Conservation (phyloP, 140 eudicot genomes). For the Erigeron philadelphicus region DNA sequence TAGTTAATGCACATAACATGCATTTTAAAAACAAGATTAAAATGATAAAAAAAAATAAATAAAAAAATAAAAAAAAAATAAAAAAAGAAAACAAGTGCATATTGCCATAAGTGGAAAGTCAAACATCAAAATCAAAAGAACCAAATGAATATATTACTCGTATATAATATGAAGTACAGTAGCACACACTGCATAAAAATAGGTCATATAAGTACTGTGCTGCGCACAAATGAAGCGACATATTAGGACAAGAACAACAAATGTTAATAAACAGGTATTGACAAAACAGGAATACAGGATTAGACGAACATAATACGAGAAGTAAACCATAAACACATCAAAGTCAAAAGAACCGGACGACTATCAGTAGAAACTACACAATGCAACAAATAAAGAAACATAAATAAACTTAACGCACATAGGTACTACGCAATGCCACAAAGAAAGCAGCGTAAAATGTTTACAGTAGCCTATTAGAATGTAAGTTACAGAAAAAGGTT, state of each 20-base stretch:
- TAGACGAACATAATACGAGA: conserved; percentile 9
- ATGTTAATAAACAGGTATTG: background rate
- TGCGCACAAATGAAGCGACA: too few species aligned
- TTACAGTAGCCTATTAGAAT: conserved; percentile 3
- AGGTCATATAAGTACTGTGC: too few species aligned
- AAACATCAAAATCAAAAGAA: background rate
- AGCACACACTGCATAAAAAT: too few species aligned
- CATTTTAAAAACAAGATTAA: too few species aligned
- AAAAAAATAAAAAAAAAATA: too few species aligned
- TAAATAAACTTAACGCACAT: background rate
- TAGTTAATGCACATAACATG: background rate
- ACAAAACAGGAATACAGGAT: background rate
- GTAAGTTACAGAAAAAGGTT: conserved; percentile 17
- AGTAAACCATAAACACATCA: background rate
- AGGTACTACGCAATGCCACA: background rate
- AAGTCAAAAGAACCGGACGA: background rate
- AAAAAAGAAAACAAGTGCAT: too few species aligned
- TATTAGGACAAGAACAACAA: too few species aligned
- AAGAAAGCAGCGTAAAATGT: background rate
- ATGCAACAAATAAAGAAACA: too few species aligned
- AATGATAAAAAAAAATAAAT: too few species aligned
- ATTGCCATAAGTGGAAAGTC: background rate
- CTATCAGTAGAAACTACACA: background rate
- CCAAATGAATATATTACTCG: too few species aligned
- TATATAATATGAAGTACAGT: too few species aligned